phyloP scores from a whole-genome alignment of 441 rosid genomes.

The Oxalis stricta region DNA sequence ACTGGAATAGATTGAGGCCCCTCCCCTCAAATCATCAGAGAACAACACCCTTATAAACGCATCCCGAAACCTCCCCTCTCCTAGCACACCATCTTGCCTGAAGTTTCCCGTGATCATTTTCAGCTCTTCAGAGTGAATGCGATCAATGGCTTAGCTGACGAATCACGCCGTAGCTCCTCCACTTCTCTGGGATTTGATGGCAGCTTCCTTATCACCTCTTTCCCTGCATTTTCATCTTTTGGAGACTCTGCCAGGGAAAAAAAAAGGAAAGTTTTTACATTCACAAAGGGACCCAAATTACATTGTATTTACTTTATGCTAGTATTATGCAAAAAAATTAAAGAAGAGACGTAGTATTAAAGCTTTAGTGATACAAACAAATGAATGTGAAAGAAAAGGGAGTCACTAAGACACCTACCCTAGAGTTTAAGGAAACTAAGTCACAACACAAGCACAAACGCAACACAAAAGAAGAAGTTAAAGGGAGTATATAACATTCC shows the following conservation, averaged over 20 bases:
- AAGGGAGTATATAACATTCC: no score
- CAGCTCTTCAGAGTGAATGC: conserved; percentile 78
- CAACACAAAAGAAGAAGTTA: no score
- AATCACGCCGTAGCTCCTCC: conserved; percentile 74
- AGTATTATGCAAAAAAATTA: no score
- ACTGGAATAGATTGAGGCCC: conserved; percentile 59
- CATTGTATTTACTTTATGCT: no score
- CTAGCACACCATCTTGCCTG: conserved; percentile 75
- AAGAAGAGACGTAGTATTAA: no score
- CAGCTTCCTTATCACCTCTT: conserved; percentile 40
- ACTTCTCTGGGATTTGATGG: conserved; percentile 95
- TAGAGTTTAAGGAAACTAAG: no score
- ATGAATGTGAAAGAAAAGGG: no score
- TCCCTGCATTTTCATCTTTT: conserved; percentile 25
- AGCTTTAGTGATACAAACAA: no score
- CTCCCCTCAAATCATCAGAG: conserved; percentile 42
- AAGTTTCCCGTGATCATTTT: conserved; percentile 61
- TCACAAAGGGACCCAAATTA: no score
- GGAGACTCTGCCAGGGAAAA: conserved; percentile 50
- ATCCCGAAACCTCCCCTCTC: conserved; percentile 96
- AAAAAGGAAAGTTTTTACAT: conserved; percentile 6
- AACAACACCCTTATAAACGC: conserved; percentile 81
- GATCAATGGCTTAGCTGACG: conserved; percentile 64
- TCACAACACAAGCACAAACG: no score
- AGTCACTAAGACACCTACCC: no score